Percentiles rank a stretch among this genome's conserved stretches.
phyloP scores from a whole-genome alignment of 345 rosid species.

The Mercurialis annua region DNA sequence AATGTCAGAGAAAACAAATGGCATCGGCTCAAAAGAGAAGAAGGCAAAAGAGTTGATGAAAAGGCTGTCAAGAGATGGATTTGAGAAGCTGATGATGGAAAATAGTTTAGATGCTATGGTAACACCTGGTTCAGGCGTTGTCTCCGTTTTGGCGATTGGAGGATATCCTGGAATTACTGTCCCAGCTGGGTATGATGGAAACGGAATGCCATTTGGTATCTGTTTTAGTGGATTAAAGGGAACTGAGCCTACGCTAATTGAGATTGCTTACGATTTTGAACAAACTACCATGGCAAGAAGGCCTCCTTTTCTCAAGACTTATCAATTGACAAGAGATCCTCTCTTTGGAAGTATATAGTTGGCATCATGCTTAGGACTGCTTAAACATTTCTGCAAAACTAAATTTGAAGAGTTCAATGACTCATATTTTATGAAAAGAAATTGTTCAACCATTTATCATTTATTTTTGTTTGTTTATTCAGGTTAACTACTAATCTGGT shows the following conservation, averaged over 20 bases:
- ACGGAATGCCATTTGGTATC: conserved; percentile 63
- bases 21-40: conserved; percentile 19
- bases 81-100: neutral
- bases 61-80: conserved; percentile 21
- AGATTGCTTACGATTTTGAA: conserved; percentile 71
- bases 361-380: no score
- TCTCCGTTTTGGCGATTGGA: conserved; percentile 50
- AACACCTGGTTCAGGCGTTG: conserved; percentile 7
- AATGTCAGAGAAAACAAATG: conserved; percentile 30
- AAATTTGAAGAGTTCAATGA: no score
- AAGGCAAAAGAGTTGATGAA: neutral
- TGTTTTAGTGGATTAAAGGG: conserved; percentile 60
- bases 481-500: no score
- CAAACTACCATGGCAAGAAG: conserved; percentile 55
- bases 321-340: neutral
- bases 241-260: conserved; percentile 60
- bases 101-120: conserved; percentile 56
- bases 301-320: conserved; percentile 42
- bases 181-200: conserved; percentile 50
- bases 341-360: neutral
- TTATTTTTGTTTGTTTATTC: no score
- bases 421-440: no score
- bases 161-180: conserved; percentile 69
- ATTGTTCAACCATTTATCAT: no score
- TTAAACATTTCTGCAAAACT: no score